These are phyloP conservation scores for Dendrostoma leiphaemia DNA, from an alignment of 2,329 filamentous ascomycete genomes.

Conservation along the genomic window DNA sequence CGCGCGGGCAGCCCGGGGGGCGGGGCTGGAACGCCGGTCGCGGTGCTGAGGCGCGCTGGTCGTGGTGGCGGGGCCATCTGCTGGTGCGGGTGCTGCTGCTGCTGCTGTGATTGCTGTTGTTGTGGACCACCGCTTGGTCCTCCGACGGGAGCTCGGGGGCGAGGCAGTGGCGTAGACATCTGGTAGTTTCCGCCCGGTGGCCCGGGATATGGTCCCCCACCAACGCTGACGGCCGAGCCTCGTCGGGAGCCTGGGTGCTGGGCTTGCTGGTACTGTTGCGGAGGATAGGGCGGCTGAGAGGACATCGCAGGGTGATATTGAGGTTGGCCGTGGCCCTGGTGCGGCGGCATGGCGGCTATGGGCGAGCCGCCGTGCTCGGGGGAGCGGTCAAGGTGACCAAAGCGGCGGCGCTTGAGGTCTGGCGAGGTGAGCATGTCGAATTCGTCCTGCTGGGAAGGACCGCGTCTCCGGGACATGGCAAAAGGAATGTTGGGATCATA, in stretches of 20 bases:
- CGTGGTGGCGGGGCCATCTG: conserved; percentile 55
- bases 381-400: conserved; percentile 28
- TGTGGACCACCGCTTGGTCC: conserved; percentile 2
- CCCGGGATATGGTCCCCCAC: neutral
- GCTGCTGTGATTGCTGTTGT: neutral
- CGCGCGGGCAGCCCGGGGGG: conserved; percentile 25
- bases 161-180: conserved; percentile 9
- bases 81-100: conserved; percentile 1
- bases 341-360: conserved; percentile 3
- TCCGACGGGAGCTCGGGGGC: conserved; percentile 9
- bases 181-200: conserved; percentile 22
- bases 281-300: conserved; percentile 4
- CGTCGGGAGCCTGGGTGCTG: conserved; percentile 12
- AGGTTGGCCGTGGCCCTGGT: conserved; percentile 5
- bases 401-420: conserved; percentile 33
- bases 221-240: conserved; percentile 12
- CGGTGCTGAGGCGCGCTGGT: conserved; percentile 35
- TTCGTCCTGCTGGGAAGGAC: conserved; percentile 8
- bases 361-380: conserved; percentile 6
- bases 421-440: conserved; percentile 33
- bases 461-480: conserved; percentile 12
- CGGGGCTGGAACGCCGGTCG: conserved; percentile 27
- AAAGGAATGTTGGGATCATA: conserved; percentile 5
- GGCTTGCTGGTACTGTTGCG: neutral
- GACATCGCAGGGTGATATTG: neutral